Percentiles rank a stretch among this genome's conserved stretches.
These are phyloP conservation scores for Lentinula edodes DNA, from an alignment of 768 basidiomycete species.

Conservation along the genomic window DNA sequence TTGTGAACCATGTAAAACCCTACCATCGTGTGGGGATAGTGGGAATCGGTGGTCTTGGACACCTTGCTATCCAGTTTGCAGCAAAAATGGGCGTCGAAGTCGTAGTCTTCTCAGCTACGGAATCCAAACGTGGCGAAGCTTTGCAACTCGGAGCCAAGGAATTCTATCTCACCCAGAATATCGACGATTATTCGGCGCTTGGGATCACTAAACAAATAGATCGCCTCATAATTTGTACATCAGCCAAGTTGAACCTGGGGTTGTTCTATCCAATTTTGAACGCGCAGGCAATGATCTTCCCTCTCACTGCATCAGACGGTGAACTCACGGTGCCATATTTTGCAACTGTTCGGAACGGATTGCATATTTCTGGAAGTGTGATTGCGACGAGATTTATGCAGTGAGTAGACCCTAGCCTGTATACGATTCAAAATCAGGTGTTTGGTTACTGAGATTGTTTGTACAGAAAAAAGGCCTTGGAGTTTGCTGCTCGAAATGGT, in stretches of 20 bases:
- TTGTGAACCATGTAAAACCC: constrained; percentile 15
- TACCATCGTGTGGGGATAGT: constrained; percentile 25
- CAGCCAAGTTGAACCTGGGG: constrained; percentile 5
- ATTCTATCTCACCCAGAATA: constrained; percentile 24
- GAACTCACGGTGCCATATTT: constrained; percentile 19
- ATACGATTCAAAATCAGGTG: neutral
- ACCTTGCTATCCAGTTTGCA: constrained; percentile 30
- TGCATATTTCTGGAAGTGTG: constrained; percentile 9
- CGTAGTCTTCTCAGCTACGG: constrained; percentile 26
- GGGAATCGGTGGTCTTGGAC: constrained; percentile 30
- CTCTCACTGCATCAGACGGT: constrained; percentile 17
- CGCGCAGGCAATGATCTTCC: constrained; percentile 17
- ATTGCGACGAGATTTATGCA: constrained; percentile 4
- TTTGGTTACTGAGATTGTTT: neutral
- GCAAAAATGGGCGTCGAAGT: constrained; percentile 33
- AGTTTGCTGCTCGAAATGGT: constrained; percentile 22
- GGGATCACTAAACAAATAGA: constrained; percentile 17
- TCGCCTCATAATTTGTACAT: constrained; percentile 25
- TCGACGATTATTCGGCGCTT: constrained; percentile 10
- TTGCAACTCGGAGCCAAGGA: constrained; percentile 22
- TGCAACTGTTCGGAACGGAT: constrained; percentile 9
- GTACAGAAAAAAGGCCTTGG: constrained; percentile 20
- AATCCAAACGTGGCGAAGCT: constrained; percentile 25
- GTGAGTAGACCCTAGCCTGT: neutral
- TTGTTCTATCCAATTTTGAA: constrained; percentile 19